Evolutionary conservation across 148 eudicot species (phyloP), one percentile per base, ranked within the genome.

Genomic region (Rheum nobile): DNA sequence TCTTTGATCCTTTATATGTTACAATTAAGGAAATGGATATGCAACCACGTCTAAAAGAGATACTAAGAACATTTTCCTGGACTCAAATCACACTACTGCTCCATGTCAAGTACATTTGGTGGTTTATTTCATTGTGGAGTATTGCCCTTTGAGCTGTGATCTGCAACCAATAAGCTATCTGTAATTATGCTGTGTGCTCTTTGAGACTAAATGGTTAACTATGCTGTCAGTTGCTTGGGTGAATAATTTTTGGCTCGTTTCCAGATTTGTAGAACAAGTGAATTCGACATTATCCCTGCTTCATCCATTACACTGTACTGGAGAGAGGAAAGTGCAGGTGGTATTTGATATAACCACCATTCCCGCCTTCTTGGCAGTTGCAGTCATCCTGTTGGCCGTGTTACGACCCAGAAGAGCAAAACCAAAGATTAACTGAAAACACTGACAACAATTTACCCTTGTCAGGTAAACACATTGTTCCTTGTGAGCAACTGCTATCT

Each of bases 251-350:
- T 65, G 70, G 41, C 70, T 65, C 43, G 77, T 38, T 44, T 83
- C 79, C 85, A 94, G 98, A 76, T 94, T 91, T 76, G 79, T 74
- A 6, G 90, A 88, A 22, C 89, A 86, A 71, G 93, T 88, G 72
- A 89, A 94, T 77, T 71, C 76, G 48, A 94, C 97, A 4, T 24
- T 85, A 39, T 72, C 88, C 9, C 84, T 73, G 67, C 89, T 94
- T 61, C 98, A 86, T 77, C 98, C 97, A 14, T 74, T 91, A 67
- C 91, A 94, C 77, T 94, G 98, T 87, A 89, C 88, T 14, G 87
- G 77, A 77, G 89, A 94, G 73, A 87, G 96, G 85, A 80, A 87
- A 74, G 96, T 94, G 2, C 78, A 91, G 37, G 87, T 94, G 41
- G 91, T 83, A 83, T 83, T 89, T 59, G 97, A 94, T 82, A 77